Evolutionary conservation across 2,329 filamentous ascomycete species (phyloP).

Genomic region (Incumbomyces delicatus): DNA sequence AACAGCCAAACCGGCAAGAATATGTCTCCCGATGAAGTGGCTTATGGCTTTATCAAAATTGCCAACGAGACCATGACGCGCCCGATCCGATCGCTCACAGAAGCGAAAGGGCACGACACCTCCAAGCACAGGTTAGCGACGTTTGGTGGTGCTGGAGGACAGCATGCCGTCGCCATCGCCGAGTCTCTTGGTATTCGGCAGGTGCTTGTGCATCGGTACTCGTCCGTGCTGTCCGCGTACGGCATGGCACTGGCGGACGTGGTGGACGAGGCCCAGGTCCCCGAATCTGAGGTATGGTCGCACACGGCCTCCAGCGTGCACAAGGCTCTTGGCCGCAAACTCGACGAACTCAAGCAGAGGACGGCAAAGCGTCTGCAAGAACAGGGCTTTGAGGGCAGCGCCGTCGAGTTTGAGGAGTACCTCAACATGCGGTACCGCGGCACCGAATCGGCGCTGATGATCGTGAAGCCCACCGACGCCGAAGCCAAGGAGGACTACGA

Average conservation of each 20-base stretch:
- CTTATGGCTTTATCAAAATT: slow-evolving; percentile 84
- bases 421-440: slow-evolving; percentile 88
- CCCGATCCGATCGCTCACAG: slow-evolving; percentile 80
- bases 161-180: slow-evolving; percentile 86
- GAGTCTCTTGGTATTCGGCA: slow-evolving; percentile 74
- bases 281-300: slow-evolving; percentile 49
- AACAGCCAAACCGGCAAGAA: slow-evolving; percentile 55
- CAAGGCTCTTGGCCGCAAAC: slow-evolving; percentile 58
- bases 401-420: slow-evolving; percentile 81
- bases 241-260: slow-evolving; percentile 90
- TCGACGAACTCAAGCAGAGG: slow-evolving; percentile 69
- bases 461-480: slow-evolving; percentile 60
- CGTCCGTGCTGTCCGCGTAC: slow-evolving; percentile 83
- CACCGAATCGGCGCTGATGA: slow-evolving; percentile 85
- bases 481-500: slow-evolving; percentile 51
- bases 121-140: slow-evolving; percentile 83
- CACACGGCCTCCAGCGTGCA: slow-evolving; percentile 49
- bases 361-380: slow-evolving; percentile 57
- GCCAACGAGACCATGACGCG: slow-evolving; percentile 88
- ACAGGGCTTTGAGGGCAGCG: slow-evolving; percentile 66
- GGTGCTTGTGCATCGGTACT: slow-evolving; percentile 81
- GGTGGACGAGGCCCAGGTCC: slow-evolving; percentile 71
- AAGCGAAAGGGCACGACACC: slow-evolving; percentile 85
- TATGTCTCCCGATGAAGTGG: slow-evolving; percentile 75
- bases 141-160: slow-evolving; percentile 84